A percentile compares a stretch with the other conserved stretches of the same genome.
phyloP scores from a whole-genome alignment of 306 rosid genomes.

The Fragaria iinumae region DNA sequence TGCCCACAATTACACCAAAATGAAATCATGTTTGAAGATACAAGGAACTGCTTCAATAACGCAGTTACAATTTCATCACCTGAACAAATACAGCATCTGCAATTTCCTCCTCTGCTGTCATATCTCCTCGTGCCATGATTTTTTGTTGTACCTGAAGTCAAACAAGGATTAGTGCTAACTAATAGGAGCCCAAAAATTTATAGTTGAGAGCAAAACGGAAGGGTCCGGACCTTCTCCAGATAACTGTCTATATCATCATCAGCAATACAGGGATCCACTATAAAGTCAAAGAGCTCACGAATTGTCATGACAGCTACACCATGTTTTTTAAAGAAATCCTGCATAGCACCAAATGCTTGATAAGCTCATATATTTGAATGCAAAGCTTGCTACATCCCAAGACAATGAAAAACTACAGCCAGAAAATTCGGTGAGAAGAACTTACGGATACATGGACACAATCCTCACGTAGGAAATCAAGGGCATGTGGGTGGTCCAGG shows the following conservation, averaged over 20 bases:
- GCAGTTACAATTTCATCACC: conserved; percentile 32
- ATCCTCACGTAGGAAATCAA: conserved; percentile 80
- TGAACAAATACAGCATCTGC: conserved; percentile 74
- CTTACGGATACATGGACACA: conserved; percentile 77
- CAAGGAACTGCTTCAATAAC: background rate
- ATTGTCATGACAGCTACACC: conserved; percentile 95
- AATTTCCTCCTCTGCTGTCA: conserved; percentile 75
- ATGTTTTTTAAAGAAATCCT: conserved; percentile 80
- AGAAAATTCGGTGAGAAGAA: background rate
- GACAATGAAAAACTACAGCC: background rate
- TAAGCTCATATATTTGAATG: conserved; percentile 3
- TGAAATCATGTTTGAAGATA: background rate
- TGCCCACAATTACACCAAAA: background rate
- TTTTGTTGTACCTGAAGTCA: conserved; percentile 57
- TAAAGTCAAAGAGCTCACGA: conserved; percentile 80
- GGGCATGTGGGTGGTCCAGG: conserved; percentile 85
- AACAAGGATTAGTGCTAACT: background rate
- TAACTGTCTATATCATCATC: conserved; percentile 74
- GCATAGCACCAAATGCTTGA: conserved; percentile 30
- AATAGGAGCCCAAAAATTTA: background rate
- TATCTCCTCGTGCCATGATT: conserved; percentile 56
- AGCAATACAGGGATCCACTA: conserved; percentile 76
- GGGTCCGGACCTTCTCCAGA: conserved; percentile 64
- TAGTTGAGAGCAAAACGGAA: background rate
- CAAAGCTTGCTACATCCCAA: background rate